phyloP scores from a whole-genome alignment of 2,329 filamentous ascomycete species.

The Cytospora piceae region DNA sequence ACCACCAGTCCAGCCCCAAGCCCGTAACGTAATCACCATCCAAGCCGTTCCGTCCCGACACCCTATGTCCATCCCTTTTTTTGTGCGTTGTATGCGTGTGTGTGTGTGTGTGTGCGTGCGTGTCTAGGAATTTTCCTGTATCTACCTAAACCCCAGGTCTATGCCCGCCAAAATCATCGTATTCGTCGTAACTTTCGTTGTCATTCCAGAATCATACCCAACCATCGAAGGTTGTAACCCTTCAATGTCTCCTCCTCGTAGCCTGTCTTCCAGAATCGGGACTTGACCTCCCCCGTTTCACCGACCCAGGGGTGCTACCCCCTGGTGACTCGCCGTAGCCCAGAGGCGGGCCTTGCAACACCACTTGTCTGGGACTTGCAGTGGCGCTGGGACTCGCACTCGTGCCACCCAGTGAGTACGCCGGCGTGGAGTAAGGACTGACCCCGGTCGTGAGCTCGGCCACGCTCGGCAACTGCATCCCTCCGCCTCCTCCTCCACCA shows the following conservation, averaged over 20 bases:
- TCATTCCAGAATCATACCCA: constrained; percentile 32
- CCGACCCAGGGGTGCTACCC: constrained; percentile 25
- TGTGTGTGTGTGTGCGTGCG: background rate
- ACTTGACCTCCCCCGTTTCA: constrained; percentile 57
- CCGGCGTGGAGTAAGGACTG: constrained; percentile 62
- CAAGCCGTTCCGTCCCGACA: background rate
- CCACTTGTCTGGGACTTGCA: constrained; percentile 47
- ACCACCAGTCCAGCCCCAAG: background rate
- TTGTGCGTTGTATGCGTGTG: background rate
- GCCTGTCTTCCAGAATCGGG: constrained; percentile 52
- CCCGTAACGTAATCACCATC: background rate
- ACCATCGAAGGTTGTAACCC: constrained; percentile 37
- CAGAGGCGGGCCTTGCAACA: constrained; percentile 38
- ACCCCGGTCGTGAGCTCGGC: constrained; percentile 67
- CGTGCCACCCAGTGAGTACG: constrained; percentile 51
- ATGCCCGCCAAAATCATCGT: constrained; percentile 19
- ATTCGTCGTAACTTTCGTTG: constrained; percentile 23
- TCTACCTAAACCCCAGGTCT: constrained; percentile 10
- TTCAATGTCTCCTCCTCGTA: constrained; percentile 47
- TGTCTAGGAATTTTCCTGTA: background rate
- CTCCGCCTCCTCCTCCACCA: constrained; percentile 44
- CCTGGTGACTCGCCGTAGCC: constrained; percentile 28
- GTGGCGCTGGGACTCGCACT: constrained; percentile 45
- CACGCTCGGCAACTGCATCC: constrained; percentile 59
- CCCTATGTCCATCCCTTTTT: background rate